A percentile compares a stretch with the other conserved stretches of the same genome.
Conservation (phyloP, 495 filamentous ascomycete species). For the Trichoderma erinaceum region DNA sequence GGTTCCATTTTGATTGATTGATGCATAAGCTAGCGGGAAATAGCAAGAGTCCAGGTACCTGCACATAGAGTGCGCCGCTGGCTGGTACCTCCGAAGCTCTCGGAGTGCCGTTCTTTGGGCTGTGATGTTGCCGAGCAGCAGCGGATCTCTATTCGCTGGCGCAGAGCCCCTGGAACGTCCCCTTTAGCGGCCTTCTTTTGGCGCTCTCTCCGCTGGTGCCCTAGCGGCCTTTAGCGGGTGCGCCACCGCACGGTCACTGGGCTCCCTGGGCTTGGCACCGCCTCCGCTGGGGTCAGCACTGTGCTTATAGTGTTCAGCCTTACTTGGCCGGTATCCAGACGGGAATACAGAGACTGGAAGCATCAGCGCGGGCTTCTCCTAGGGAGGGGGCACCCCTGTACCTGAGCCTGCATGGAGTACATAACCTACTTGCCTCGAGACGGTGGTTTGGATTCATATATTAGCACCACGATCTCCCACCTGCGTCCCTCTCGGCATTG, state of each 20-base stretch:
- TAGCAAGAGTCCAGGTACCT: neutral
- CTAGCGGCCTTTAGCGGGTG: slow-evolving; percentile 8
- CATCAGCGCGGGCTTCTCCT: neutral
- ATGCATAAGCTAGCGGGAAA: neutral
- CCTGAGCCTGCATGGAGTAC: neutral
- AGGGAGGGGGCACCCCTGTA: neutral
- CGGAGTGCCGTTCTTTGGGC: neutral
- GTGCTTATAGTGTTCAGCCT: neutral
- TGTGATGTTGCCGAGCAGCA: neutral
- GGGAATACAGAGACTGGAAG: neutral
- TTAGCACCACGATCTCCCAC: slow-evolving; percentile 3
- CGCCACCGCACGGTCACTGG: slow-evolving; percentile 10
- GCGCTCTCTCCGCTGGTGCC: slow-evolving; percentile 6
- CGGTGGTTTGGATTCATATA: slow-evolving; percentile 1
- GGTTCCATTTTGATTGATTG: neutral
- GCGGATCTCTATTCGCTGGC: neutral
- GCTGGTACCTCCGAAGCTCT: neutral
- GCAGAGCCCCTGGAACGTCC: neutral
- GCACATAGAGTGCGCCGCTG: neutral
- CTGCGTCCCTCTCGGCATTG: neutral
- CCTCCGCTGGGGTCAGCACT: slow-evolving; percentile 1
- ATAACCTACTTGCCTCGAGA: neutral
- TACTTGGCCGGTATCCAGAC: neutral
- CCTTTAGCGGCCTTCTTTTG: neutral
- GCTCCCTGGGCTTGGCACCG: slow-evolving; percentile 12